Base-by-base conservation (phyloP, 805 yeast genomes). In the Spencermartinsiella europaea region DNA sequence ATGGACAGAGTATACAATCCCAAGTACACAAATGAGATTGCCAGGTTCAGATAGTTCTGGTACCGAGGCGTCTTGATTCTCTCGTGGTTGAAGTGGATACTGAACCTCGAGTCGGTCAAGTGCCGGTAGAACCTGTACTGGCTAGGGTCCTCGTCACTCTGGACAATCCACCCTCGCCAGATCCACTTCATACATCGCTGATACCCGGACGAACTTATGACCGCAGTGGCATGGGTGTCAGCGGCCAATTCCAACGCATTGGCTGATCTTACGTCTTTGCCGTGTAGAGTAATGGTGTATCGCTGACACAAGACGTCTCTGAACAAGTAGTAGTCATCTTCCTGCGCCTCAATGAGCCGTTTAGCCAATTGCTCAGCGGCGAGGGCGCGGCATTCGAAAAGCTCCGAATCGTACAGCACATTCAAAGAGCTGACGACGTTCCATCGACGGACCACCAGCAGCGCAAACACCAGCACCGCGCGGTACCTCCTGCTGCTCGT, bases 161-260 rank as follows among this genome's bases (percentile, higher is more conserved):
- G 95, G 42, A 85, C 74, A 51, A 88, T 85, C 95, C 95, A 86
- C 22, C 96, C 96, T 47, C 90, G 71, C 96, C 96, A 88, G 41
- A 88, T 65, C 95, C 95, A 88, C 54, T 82, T 80, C 58, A 87
- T 75, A 67, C 95, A 86, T 45, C 95, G 69, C 64, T 88, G 95
- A 63, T 79, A 88, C 0, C 95, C 96, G 5, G 83, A 69, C 0
- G 95, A 79, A 1, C 88, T 81, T 56, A 89, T 85, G 15, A 87
- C 81, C 19, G 75, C 73, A 5, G 90, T 81, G 8, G 85, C 77
- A 55, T 88, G 95, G 77, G 81, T 77, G 60, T 88, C 96, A 21
- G 85, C 88, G 0, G 95, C 95, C 57, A 87, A 64, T 61, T 88
- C 96, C 52, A 88, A 67, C 0, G 89, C 95, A 64, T 78, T 83